phyloP scores from a whole-genome alignment of 495 filamentous ascomycete genomes.

The Neurospora sp. region DNA sequence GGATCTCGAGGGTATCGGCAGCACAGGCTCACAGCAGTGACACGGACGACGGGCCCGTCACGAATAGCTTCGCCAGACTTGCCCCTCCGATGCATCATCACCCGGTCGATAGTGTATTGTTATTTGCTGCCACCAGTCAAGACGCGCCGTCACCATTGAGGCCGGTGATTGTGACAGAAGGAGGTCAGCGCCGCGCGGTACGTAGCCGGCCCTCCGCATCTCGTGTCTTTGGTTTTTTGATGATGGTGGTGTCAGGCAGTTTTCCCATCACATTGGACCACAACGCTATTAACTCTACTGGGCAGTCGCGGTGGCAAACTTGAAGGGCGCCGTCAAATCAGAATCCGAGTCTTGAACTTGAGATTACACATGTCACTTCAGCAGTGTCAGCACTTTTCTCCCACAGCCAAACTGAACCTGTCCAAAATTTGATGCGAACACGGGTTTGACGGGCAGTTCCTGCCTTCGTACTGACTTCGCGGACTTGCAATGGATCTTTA shows the following conservation, averaged over 20 bases:
- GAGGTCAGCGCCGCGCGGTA: neutral
- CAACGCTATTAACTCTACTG: neutral
- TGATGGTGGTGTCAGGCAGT: neutral
- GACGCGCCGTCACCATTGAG: neutral
- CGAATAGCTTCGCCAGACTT: neutral
- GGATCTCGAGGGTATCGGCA: neutral
- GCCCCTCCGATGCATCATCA: neutral
- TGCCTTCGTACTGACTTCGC: neutral
- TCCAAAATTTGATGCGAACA: neutral
- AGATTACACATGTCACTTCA: neutral
- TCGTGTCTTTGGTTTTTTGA: neutral
- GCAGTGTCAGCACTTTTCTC: neutral
- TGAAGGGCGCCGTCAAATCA: neutral
- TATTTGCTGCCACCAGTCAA: neutral
- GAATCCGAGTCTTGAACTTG: neutral
- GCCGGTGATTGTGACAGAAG: neutral
- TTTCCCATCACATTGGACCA: neutral
- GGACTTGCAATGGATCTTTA: neutral
- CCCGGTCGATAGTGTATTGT: neutral
- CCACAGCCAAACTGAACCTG: neutral
- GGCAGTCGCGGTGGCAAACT: neutral
- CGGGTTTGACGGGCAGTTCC: neutral
- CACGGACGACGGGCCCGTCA: neutral
- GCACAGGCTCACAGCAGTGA: neutral
- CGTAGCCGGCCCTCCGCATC: neutral